phyloP scores from a whole-genome alignment of 169 alveolate genomes.

The Plasmodium fragile region DNA sequence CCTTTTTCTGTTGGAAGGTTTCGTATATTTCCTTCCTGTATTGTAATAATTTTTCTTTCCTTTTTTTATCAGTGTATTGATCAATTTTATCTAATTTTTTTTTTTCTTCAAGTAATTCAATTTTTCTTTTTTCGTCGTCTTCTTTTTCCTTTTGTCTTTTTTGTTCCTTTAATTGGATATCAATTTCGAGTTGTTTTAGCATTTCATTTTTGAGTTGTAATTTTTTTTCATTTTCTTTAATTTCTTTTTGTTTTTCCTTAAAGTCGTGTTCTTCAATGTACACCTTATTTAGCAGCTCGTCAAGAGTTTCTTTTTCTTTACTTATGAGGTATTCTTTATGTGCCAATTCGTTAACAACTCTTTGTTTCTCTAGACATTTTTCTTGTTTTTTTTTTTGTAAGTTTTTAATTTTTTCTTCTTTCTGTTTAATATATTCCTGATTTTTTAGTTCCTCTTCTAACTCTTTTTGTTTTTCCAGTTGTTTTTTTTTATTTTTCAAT shows the following conservation, averaged over 20 bases:
- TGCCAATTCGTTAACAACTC: constrained; percentile 70
- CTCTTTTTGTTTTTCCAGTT: constrained; percentile 46
- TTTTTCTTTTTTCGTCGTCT: constrained; percentile 75
- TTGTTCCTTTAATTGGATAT: constrained; percentile 47
- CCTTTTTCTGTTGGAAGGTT: constrained; percentile 66
- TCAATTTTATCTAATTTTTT: constrained; percentile 69
- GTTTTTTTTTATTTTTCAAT: constrained; percentile 63
- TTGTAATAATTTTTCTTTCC: constrained; percentile 60
- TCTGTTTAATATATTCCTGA: constrained; percentile 64
- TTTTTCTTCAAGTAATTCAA: constrained; percentile 57
- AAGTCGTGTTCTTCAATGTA: constrained; percentile 74
- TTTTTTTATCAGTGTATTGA: constrained; percentile 72
- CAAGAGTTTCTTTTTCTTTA: constrained; percentile 71
- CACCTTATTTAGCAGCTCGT: constrained; percentile 48
- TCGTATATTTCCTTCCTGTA: constrained; percentile 70
- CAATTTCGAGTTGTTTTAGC: constrained; percentile 60
- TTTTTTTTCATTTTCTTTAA: constrained; percentile 66
- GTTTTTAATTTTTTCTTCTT: constrained; percentile 52
- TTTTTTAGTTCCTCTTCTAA: constrained; percentile 64
- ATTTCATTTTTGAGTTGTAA: constrained; percentile 73
- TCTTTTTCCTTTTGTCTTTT: constrained; percentile 43
- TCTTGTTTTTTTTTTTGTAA: constrained; percentile 36
- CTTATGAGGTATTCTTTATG: constrained; percentile 62
- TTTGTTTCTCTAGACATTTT: constrained; percentile 69
- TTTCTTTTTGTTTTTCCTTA: constrained; percentile 65